Evolutionary conservation across 371 early-diverging fungal species (phyloP).

Genomic region (Mycotypha africana): DNA sequence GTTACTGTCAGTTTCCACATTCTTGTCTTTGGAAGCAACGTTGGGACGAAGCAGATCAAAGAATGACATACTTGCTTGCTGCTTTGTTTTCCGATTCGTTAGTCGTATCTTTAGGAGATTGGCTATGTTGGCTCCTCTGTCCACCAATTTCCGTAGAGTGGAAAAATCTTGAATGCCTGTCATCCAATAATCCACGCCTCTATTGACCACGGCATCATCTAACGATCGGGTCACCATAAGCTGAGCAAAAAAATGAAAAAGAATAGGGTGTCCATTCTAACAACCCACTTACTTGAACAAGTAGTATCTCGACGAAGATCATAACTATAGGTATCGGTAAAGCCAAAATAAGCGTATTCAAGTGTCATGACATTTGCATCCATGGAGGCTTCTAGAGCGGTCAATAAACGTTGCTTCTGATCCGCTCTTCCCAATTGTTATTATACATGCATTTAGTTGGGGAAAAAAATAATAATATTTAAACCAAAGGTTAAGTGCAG

Average conservation of each 20-base stretch:
- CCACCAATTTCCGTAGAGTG: slow-evolving; percentile 3
- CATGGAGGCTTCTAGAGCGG: background rate
- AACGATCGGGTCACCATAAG: background rate
- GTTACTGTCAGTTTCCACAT: too few species aligned
- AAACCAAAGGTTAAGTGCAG: too few species aligned
- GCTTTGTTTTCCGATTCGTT: background rate
- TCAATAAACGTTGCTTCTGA: too few species aligned
- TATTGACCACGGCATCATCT: background rate
- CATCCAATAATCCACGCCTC: slow-evolving; percentile 4
- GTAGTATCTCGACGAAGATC: background rate
- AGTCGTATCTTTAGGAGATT: slow-evolving; percentile 3
- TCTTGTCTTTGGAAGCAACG: too few species aligned
- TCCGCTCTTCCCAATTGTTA: too few species aligned
- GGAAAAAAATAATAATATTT: too few species aligned
- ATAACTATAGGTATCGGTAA: slow-evolving; percentile 7
- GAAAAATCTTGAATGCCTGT: slow-evolving; percentile 5
- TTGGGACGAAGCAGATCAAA: background rate
- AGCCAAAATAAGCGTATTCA: slow-evolving; percentile 4
- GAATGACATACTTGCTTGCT: background rate
- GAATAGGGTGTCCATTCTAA: background rate
- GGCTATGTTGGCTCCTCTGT: slow-evolving; percentile 6
- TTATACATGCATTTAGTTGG: too few species aligned
- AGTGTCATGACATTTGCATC: background rate
- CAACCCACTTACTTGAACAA: background rate
- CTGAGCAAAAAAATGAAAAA: background rate